phyloP scores from a whole-genome alignment of 805 yeast species.

The Zygosaccharomyces rouxii region DNA sequence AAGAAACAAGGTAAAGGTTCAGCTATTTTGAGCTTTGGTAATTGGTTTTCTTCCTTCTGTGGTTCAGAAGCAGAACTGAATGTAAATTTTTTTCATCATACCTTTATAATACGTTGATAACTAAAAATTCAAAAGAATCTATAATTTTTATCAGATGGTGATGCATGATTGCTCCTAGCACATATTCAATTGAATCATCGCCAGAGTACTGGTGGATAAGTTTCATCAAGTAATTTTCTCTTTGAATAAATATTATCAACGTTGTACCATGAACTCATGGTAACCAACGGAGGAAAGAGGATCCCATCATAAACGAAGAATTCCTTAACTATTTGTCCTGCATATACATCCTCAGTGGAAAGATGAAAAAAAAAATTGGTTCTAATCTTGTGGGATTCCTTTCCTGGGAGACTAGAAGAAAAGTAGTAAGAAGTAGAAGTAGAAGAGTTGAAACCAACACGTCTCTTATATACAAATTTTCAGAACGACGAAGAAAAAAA shows the following conservation, averaged over 20 bases:
- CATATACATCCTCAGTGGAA: constrained; percentile 67
- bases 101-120: constrained; percentile 6
- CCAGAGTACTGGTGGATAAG: constrained; percentile 35
- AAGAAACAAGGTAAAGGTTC: constrained; percentile 22
- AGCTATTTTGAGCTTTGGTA: constrained; percentile 55
- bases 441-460: not conserved
- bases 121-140: constrained; percentile 1
- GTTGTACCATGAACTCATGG: constrained; percentile 32
- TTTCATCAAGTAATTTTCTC: constrained; percentile 31
- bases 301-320: constrained; percentile 68
- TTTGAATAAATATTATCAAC: constrained; percentile 15
- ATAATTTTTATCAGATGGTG: constrained; percentile 75
- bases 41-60: constrained; percentile 65
- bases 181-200: constrained; percentile 47
- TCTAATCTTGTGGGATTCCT: constrained; percentile 32
- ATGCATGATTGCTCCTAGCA: constrained; percentile 88
- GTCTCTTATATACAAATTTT: not conserved
- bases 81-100: constrained; percentile 32
- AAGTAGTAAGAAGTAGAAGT: not conserved
- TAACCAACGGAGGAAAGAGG: constrained; percentile 12
- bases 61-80: constrained; percentile 98
- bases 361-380: constrained; percentile 34
- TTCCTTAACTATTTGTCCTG: constrained; percentile 68
- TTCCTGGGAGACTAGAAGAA: not conserved
- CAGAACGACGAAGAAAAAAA: constrained; percentile 2